These are phyloP conservation scores for Primulina tabacum DNA, from an alignment of 257 asterid species.

Conservation along the genomic window DNA sequence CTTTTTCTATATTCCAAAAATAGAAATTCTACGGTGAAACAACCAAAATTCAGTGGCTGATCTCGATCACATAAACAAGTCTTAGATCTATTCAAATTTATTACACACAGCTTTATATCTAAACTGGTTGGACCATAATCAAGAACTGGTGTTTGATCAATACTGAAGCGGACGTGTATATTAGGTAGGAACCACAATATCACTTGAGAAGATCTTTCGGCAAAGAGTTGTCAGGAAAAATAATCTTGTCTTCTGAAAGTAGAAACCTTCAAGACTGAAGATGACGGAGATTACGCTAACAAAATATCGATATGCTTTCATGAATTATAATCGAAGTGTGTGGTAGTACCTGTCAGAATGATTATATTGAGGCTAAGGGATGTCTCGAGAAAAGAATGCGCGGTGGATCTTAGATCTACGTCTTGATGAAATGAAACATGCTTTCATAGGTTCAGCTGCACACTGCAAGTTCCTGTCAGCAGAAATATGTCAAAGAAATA, in stretches of 20 bases:
- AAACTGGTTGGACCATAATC: not conserved
- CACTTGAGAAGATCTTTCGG: not conserved
- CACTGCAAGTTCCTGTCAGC: not conserved
- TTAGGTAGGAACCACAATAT: not conserved
- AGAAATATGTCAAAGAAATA: not conserved
- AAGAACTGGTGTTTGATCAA: not conserved
- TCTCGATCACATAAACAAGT: not conserved
- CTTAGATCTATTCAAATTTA: too few relatives aligned
- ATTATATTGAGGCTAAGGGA: not conserved
- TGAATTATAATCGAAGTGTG: not conserved
- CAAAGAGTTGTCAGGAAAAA: not conserved
- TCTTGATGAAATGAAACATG: too few relatives aligned
- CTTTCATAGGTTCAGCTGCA: not conserved
- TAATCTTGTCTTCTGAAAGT: not conserved
- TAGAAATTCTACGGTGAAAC: not conserved
- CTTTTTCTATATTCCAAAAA: not conserved
- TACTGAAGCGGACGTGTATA: not conserved
- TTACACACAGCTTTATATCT: not conserved
- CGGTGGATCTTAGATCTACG: not conserved
- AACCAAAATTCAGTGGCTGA: not conserved
- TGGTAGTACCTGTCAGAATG: not conserved
- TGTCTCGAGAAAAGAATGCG: not conserved
- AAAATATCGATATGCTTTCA: not conserved
- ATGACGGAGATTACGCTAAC: not conserved
- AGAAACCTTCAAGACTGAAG: not conserved